Evolutionary conservation across 2,329 filamentous ascomycete genomes (phyloP), one percentile per base, ranked within the genome.

Genomic region (Paraconiothyrium brasiliense): DNA sequence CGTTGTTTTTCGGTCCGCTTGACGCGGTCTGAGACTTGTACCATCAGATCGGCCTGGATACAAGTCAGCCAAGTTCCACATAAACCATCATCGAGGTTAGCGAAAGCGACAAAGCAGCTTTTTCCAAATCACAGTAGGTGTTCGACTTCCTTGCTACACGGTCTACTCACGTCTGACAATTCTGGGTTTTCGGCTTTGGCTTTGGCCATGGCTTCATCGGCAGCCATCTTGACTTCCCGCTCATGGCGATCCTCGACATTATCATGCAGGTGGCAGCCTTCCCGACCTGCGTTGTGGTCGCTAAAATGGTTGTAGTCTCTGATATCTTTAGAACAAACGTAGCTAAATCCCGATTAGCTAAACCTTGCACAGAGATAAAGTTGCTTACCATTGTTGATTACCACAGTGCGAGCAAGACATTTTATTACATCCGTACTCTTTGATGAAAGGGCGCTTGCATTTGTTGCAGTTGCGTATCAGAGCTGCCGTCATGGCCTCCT

Each of bases 401-500:
- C 69, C 62, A 68, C 86, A 89, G n/a, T 84, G 84, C 0, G 86
- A 82, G 75, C 93, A 97, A 0, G 77, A 84, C 86, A 97, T 92
- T 78, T 94, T 94, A 80, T 96, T 96, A 80, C 93, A 97, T 2
- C 93, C 93, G 35, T 81, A 76, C 39, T 89, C 86, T 73, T 96
- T 97, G 75, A 96, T 85, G 69, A 94, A 95, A 0, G 89, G 87
- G n/a, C 87, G 86, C n/a, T 84, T 81, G 78, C 91, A 90, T 64
- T 82, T 83, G 63, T 92, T 92, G 82, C 93, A 97, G 32, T 83
- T 87, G 22, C 93, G 86, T 57, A 96, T 90, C 67, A 96, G 71
- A 1, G 93, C 93, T 16, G 86, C 84, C 2, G 91, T 92, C 90
- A 94, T 94, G 22, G 92, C 92, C 75, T 97, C 92, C 76, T 97